Conservation (phyloP, 257 asterid genomes). For the Gentiana straminea region DNA sequence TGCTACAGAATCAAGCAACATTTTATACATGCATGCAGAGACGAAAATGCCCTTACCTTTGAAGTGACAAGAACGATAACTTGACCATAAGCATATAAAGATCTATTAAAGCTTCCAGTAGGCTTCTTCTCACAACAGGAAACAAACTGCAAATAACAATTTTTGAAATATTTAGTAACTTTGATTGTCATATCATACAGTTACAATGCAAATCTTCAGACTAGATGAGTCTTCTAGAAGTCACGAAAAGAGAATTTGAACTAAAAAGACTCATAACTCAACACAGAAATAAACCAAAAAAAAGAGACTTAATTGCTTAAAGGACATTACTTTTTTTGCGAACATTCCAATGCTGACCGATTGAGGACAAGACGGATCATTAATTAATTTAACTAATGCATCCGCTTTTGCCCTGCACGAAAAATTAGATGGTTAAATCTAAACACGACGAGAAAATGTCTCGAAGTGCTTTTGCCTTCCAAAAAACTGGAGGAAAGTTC, state of each 20-base stretch:
- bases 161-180: constrained; percentile 10
- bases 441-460: no score
- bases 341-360: constrained; percentile 52
- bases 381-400: constrained; percentile 36
- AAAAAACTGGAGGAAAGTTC: no score
- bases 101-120: constrained; percentile 25
- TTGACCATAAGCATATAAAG: constrained; percentile 48
- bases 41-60: constrained; percentile 27
- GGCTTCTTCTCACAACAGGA: constrained; percentile 41
- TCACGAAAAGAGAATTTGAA: background rate
- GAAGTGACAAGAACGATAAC: constrained; percentile 63
- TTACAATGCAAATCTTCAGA: no score
- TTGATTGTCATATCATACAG: background rate
- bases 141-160: constrained; percentile 42
- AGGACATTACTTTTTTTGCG: constrained; percentile 53
- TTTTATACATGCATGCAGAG: no score
- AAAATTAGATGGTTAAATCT: background rate
- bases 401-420: constrained; percentile 45
- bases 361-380: constrained; percentile 46
- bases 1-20: no score
- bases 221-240: no score
- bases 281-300: background rate
- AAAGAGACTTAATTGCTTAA: background rate
- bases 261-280: no score
- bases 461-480: no score